Evolutionary conservation across 169 alveolate genomes (phyloP), one percentile per base, ranked within the genome.

Genomic region (Plasmodium berghei): DNA sequence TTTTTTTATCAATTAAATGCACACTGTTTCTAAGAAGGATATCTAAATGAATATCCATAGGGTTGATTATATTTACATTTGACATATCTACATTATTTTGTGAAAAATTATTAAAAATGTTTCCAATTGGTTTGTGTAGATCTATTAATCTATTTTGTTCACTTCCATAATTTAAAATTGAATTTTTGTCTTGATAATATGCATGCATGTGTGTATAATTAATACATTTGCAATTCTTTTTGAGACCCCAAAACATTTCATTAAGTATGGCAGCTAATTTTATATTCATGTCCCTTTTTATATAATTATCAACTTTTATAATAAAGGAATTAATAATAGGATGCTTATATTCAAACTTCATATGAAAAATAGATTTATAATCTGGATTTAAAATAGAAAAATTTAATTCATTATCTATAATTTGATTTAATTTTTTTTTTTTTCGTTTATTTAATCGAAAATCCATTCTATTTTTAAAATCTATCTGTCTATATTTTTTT

Each of bases 81-180:
- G 49, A 18, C 0, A 22, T 5, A 52, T 63, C 67, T 46, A 49
- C 16, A 48, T 54, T 48, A n/a, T 75, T 63, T 10, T 12, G 14
- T 16, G 63, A 9, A 20, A 48, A 63, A 14, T 9, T 70, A 42
- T 55, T 75, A 20, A 75, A 3, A 18, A 75, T 5, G 64, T 52
- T 62, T 49, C 89, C 89, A 55, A 75, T 56, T 26, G 89, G 89
- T 49, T 75, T 61, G 49, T 75, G 89, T 20, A 75, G 18, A 49
- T 75, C 89, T 56, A 75, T 48, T n/a, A 6, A n/a, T 16, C 28
- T n/a, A 14, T 63, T 28, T 26, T 56, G 42, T 34, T 34, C 42
- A 3, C 3, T 34, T 34, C 42, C 42, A 34, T 34, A 34, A 34
- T 34, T 34, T 34, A 34, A 34, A 34, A 34, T 34, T 4, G 42